Evolutionary conservation across 106 monocot species (phyloP), one percentile per base, ranked within the genome.

Genomic region (Amphibolis antarctica): DNA sequence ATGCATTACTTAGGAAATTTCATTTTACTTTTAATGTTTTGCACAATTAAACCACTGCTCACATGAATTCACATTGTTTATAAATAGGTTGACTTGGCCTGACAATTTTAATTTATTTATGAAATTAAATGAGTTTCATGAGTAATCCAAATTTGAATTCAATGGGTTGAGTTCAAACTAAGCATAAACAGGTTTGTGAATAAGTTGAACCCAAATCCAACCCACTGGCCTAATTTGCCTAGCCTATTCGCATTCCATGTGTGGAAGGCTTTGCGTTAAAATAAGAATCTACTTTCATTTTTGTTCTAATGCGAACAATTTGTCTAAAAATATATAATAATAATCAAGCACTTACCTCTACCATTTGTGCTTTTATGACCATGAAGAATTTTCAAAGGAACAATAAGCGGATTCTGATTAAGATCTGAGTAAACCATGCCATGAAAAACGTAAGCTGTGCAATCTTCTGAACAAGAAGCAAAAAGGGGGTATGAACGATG

Each of bases 361-460:
- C 71, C 71, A 62, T 79, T 60, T 65, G 65, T 66, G 29, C 60
- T 64, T 30, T 68, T 52, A 69, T 91, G 96, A 31, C 96, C 96
- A 52, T 74, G 86, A 13, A 98, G 84, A 79, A 98, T 87, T 76
- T 98, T 91, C 74, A 98, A 72, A 52, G 96, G 96, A 60, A 98
- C 96, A 72, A 98, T 85, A 14, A 91, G 78, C 50, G 96, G 96
- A 75, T 98, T 81, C 76, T 90, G 74, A 60, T 98, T 98, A 43
- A 98, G 90, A 86, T 90, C 96, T 36, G 96, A 89, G 79, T 86
- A 96, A 49, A 90, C 90, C 79, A 80, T 96, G 45, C 84, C 86
- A 72, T 96, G 96, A 74, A 89, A 96, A 55, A 96, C 84, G 58
- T 88, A 96, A 11, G 89, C 83, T 13, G 84, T 81, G 62, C 84